Evolutionary conservation across 805 yeast species (phyloP).

Genomic region (Hanseniaspora pseudoguilliermondii): DNA sequence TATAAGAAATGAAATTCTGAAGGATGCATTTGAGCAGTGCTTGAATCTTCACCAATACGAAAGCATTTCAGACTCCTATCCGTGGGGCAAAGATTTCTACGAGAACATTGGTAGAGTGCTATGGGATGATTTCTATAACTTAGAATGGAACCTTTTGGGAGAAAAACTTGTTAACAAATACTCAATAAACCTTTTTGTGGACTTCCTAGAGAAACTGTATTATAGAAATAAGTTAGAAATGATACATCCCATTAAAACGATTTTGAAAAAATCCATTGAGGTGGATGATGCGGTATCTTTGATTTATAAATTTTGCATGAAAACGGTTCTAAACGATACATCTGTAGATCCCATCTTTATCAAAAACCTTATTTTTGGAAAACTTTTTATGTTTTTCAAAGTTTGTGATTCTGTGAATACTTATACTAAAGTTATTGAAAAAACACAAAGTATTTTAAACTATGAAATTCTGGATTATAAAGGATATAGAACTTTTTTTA

Average conservation of each 20-base stretch:
- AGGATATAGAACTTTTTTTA: not conserved
- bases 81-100: not conserved
- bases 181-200: not conserved
- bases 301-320: conserved; percentile 1
- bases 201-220: not conserved
- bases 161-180: not conserved
- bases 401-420: conserved; percentile 5
- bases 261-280: not conserved
- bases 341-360: not conserved
- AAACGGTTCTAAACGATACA: not conserved
- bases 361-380: not conserved
- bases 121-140: conserved; percentile 3
- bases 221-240: not conserved
- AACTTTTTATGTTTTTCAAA: conserved; percentile 9
- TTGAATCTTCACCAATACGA: not conserved
- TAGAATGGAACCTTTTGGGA: conserved; percentile 6
- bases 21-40: conserved; percentile 5
- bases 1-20: not conserved
- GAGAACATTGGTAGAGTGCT: not conserved
- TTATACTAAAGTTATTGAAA: conserved; percentile 2
- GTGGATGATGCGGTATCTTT: conserved; percentile 4
- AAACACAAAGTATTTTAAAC: not conserved
- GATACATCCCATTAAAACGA: not conserved
- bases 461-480: conserved; percentile 2
- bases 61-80: no score